Percentiles rank a stretch among this genome's conserved stretches.
These are phyloP conservation scores for Hordeum pubiflorum DNA, from an alignment of 202 grass and related monocot species.

Conservation along the genomic window DNA sequence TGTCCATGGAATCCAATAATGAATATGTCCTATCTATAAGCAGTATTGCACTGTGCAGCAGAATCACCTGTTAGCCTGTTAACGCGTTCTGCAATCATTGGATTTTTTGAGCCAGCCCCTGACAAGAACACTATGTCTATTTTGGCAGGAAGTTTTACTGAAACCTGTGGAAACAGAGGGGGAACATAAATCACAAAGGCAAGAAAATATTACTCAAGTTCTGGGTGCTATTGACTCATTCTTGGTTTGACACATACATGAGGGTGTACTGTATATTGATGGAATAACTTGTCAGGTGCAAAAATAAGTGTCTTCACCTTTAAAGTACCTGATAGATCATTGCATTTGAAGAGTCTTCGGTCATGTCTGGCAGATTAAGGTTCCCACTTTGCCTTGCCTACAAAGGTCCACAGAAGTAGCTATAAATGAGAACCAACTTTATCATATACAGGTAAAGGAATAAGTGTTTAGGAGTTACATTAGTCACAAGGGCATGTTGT, in stretches of 20 bases:
- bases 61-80: conserved; percentile 69
- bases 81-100: conserved; percentile 49
- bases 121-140: conserved; percentile 82
- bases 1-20: neutral
- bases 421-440: conserved; percentile 13
- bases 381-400: conserved; percentile 81
- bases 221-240: neutral
- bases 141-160: conserved; percentile 51
- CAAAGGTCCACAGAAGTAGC: conserved; percentile 25
- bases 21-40: conserved; percentile 1
- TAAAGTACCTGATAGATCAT: conserved; percentile 72
- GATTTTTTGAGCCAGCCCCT: conserved; percentile 37
- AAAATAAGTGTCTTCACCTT: conserved; percentile 7
- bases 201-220: neutral
- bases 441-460: conserved; percentile 10
- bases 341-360: conserved; percentile 81
- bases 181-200: conserved; percentile 6
- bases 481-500: conserved; percentile 53
- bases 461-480: conserved; percentile 55
- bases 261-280: neutral
- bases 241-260: neutral
- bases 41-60: conserved; percentile 15
- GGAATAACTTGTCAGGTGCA: neutral
- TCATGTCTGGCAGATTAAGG: conserved; percentile 64
- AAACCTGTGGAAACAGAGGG: conserved; percentile 43